phyloP scores from a whole-genome alignment of 2,329 filamentous ascomycete genomes.

The Fusarium tanahbumbuense region DNA sequence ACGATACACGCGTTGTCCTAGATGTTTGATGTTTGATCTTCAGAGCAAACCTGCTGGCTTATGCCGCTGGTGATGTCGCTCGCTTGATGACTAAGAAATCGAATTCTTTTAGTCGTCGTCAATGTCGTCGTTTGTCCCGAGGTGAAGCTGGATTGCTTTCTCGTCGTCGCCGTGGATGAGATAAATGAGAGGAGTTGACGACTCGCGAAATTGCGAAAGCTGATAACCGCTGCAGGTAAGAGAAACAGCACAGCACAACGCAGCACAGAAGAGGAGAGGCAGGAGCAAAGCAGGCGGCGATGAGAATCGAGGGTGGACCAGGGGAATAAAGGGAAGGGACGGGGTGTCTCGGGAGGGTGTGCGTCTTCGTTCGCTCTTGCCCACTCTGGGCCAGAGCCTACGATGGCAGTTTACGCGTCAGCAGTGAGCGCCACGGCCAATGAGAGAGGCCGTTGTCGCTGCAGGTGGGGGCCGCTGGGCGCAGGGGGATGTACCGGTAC shows the following conservation, averaged over 20 bases:
- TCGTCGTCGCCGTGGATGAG: slow-evolving; percentile 29
- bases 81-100: slow-evolving; percentile 31
- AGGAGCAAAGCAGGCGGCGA: slow-evolving; percentile 42
- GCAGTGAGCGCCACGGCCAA: slow-evolving; percentile 49
- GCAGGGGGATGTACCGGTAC: slow-evolving; percentile 46
- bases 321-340: slow-evolving; percentile 51
- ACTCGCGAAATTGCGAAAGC: slow-evolving; percentile 38
- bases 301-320: slow-evolving; percentile 49
- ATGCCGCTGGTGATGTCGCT: slow-evolving; percentile 19
- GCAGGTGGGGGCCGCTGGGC: slow-evolving; percentile 43
- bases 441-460: slow-evolving; percentile 33
- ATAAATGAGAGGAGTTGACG: slow-evolving; percentile 42
- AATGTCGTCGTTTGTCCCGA: slow-evolving; percentile 19
- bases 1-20: slow-evolving; percentile 42
- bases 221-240: slow-evolving; percentile 31
- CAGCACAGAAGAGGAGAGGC: slow-evolving; percentile 37
- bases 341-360: slow-evolving; percentile 50
- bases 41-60: slow-evolving; percentile 36
- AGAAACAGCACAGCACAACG: slow-evolving; percentile 7
- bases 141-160: slow-evolving; percentile 22
- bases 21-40: slow-evolving; percentile 23
- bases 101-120: slow-evolving; percentile 20
- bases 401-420: slow-evolving; percentile 55
- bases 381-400: slow-evolving; percentile 45
- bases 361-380: slow-evolving; percentile 44